Conservation (phyloP, 1,139 yeast species). For the Komagataea norvegica region DNA sequence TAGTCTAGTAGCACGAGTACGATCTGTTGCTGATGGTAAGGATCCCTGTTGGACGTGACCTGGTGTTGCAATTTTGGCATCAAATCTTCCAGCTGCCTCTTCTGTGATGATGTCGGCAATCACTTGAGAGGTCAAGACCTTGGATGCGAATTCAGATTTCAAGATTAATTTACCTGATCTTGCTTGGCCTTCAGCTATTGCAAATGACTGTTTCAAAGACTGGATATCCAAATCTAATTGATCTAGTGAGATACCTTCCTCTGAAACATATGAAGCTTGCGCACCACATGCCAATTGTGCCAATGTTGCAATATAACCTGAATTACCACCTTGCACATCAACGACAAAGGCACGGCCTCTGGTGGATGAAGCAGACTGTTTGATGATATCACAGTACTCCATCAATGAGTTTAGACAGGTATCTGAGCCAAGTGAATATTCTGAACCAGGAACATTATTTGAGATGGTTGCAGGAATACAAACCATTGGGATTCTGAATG, state of each 20-base stretch:
- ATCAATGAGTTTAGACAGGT: slow-evolving; percentile 90
- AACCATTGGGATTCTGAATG: slow-evolving; percentile 90
- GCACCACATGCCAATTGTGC: slow-evolving; percentile 93
- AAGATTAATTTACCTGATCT: slow-evolving; percentile 68
- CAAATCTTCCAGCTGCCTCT: slow-evolving; percentile 62
- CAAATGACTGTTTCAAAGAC: slow-evolving; percentile 63
- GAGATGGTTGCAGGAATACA: slow-evolving; percentile 93
- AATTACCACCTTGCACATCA: slow-evolving; percentile 96
- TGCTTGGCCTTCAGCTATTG: slow-evolving; percentile 71
- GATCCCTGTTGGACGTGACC: slow-evolving; percentile 86
- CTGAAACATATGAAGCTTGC: slow-evolving; percentile 89
- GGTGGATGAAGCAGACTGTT: slow-evolving; percentile 92
- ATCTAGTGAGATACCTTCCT: slow-evolving; percentile 68
- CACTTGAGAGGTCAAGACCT: slow-evolving; percentile 60
- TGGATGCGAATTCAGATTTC: slow-evolving; percentile 65
- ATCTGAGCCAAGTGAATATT: slow-evolving; percentile 88
- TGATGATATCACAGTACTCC: slow-evolving; percentile 89
- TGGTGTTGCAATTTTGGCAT: slow-evolving; percentile 72
- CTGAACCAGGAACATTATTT: slow-evolving; percentile 97
- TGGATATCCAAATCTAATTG: slow-evolving; percentile 76
- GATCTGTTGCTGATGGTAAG: slow-evolving; percentile 73
- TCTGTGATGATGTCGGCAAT: slow-evolving; percentile 66
- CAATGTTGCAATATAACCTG: slow-evolving; percentile 87
- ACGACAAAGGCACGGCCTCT: slow-evolving; percentile 94
- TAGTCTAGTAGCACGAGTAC: slow-evolving; percentile 66